Evolutionary conservation across 306 rosid genomes (phyloP), one percentile per base, ranked within the genome.

Genomic region (Psophocarpus tetragonolobus): DNA sequence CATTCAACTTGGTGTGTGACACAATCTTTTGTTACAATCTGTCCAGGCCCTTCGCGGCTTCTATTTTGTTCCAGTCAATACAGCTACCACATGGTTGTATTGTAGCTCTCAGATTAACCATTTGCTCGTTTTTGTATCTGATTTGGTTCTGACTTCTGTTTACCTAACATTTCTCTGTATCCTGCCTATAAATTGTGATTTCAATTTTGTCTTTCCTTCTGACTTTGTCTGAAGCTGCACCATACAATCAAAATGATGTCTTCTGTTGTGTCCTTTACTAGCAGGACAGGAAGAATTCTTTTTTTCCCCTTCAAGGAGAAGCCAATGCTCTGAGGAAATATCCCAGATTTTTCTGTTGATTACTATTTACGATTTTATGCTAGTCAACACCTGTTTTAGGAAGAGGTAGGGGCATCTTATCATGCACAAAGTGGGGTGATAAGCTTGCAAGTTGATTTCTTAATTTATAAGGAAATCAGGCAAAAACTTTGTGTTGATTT

Each of bases 1-100:
- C 38, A 24, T 47, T 48, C 1, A 4, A 73, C 0, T 53, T 41
- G 39, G 79, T 21, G 56, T 36, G 50, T 79, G 78, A 48, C 66
- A 71, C 77, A 54, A 67, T 65, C 21, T 64, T 64, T 51, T 76
- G 21, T 12, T 15, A 27, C 44, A 71, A 57, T 65, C 54, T 53
- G 11, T 67, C 27, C 68, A 77, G 68, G 53, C 23, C 56, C 23
- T 44, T 38, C 11, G 12, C 36, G 18, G 27, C 35, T 26, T 66
- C n/a, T 10, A 8, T 26, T 26, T 67, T 39, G 75, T 35, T 66
- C 58, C 60, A 27, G 68, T 64, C 75, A 54, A 77, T 65, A 54
- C 51, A 35, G 50, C 42, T 65, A 64, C 15, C 12, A 47, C 35
- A 48, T 15, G 26, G 39, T 35, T 42, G 24, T 1, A 18, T 15